Evolutionary conservation across 345 rosid genomes (phyloP).

Genomic region (Camelina sativa): DNA sequence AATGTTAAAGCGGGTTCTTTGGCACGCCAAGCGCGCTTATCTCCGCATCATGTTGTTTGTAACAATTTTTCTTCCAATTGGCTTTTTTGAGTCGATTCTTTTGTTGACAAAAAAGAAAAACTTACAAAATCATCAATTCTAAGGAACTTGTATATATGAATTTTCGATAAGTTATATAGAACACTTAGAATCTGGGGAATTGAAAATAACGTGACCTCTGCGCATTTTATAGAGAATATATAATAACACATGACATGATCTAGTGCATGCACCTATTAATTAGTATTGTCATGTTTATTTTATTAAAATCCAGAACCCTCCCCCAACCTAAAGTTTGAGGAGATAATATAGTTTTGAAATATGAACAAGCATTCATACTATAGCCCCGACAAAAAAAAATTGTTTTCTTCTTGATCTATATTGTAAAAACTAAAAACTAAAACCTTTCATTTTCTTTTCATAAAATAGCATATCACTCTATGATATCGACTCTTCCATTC

Average conservation of each 20-base stretch:
- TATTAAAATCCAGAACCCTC: not conserved
- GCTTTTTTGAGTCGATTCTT: too few relatives aligned
- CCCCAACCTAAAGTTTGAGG: not conserved
- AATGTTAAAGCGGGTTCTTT: too few relatives aligned
- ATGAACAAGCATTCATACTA: not conserved
- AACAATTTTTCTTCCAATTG: too few relatives aligned
- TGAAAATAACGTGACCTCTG: conserved; percentile 33
- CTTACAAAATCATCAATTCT: not conserved
- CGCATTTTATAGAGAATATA: not conserved
- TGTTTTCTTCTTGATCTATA: not conserved
- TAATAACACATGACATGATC: not conserved
- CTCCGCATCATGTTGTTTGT: too few relatives aligned
- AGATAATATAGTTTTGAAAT: not conserved
- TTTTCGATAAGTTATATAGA: not conserved
- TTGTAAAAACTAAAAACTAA: too few relatives aligned
- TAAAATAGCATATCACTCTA: not conserved
- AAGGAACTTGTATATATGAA: not conserved
- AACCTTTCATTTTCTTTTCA: not conserved
- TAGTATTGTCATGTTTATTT: not conserved
- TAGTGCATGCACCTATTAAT: conserved; percentile 29
- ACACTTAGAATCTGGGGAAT: conserved; percentile 25
- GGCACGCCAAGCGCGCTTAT: too few relatives aligned
- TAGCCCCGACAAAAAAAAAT: not conserved
- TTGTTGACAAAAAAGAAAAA: not conserved
- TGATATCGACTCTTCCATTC: not conserved